Base-by-base conservation (phyloP, 768 basidiomycete species). In the Amanita rimosa region DNA sequence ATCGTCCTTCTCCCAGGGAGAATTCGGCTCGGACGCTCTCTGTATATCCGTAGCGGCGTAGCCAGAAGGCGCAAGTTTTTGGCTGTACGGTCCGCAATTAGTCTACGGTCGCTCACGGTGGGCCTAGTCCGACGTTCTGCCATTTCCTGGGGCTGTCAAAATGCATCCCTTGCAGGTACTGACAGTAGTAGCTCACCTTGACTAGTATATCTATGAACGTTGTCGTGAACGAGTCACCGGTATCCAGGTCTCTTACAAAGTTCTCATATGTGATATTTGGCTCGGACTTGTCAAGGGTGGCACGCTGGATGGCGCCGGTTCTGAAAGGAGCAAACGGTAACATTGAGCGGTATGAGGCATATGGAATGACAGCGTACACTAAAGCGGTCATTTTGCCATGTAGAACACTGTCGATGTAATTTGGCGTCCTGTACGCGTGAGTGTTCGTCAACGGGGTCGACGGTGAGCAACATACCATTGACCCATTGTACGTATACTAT, bases 191-290 rank as follows among this genome's bases (percentile, higher is more conserved):
- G 59, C 76, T 62, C 57, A 89, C 87, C 67, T 83, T 85, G 58
- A 89, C 87, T 39, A 90, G 70, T 42, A 85, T 74, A 52, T 89
- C 86, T 50, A 88, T 66, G 44, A 90, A 60, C 0, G 82, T 74
- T 4, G 85, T 76, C 0, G 86, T 88, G 62, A 90, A 89, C 0
- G 84, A 80, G 60, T 90, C 87, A 13, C 85, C 86, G 19, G 73
- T 74, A 58, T 89, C 85, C 43, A 90, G 67, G 24, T 86, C 83
- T 55, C 81, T 75, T 16, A 88, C 82, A 54, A 90, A 88, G 24
- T 73, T 64, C 62, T 88, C 81, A 59, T 85, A 89, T 47, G 70
- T 79, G 53, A 89, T 86, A 35, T 66, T 64, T 3, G 81, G 74
- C 57, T 83, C 81, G 29, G 58, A 58, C 53, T 78, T 78, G 60